Evolutionary conservation across 2,329 filamentous ascomycete genomes (phyloP), one percentile per base, ranked within the genome.

Genomic region (Trichoderma sp.): DNA sequence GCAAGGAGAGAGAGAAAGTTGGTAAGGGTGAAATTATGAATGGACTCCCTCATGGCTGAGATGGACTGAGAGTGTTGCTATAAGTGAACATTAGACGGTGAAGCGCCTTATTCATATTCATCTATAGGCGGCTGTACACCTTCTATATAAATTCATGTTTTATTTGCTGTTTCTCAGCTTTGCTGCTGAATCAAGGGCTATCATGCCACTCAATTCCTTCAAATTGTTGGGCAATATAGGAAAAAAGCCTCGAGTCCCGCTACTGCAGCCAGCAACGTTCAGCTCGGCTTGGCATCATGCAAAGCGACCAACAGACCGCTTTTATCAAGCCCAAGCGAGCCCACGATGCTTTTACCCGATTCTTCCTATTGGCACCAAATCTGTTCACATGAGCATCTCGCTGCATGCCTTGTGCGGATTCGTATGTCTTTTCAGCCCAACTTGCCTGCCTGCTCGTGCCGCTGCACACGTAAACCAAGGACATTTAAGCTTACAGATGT

Each of bases 201-300:
- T 11, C 43, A 34, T 51, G 6, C 43, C 39, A 32, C 43, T 51
- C 39, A 16, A 16, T 30, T 43, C 5, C 18, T 4, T 60, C 8
- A 2, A 13, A 34, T 2, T 3, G 8, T 16, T 52, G 6, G 46
- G 30, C 28, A 55, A 37, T 21, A 63, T 3, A 52, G 8, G 1
- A 51, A 26, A 28, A 43, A 37, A 21, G 32, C 60, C 18, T 30
- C 30, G 34, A 43, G 60, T 34, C 51, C 21, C 60, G 43, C 54
- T 34, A 26, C 43, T 34, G 21, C 26, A 14, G 21, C 24, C 32
- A 16, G 32, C 37, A n/a, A 39, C 39, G 6, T 64, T 64, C 60
- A 64, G 60, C 60, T 64, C 49, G 32, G 43, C 60, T 64, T 64
- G 60, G 60, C 60, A 55, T 64, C 32, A 54, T 55, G 24, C 49